Evolutionary conservation across 305 asterid species (phyloP), one percentile per base, ranked within the genome.

Genomic region (Andrographis paniculata): DNA sequence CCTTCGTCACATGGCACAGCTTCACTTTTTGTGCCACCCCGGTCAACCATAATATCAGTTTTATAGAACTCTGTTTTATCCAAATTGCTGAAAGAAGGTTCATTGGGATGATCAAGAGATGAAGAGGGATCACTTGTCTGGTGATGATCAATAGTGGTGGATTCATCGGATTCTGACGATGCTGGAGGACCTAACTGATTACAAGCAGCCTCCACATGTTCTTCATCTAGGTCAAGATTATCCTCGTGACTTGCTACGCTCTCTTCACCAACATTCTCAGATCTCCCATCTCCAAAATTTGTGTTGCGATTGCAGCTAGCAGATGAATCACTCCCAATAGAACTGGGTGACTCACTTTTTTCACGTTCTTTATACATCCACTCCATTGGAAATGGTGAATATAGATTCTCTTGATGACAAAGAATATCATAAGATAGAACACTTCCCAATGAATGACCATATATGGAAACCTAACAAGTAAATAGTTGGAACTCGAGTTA

Each of bases 371-470:
- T 74, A 74, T 65, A 83, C 93, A 87, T 60, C 78, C 77, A 72
- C 64, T 84, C 96, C 94, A 83, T 78, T n/a, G 94, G 96, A 63
- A 80, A 83, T 37, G 95, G 82, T 30, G 95, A 83, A 50, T 56
- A 61, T 48, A 87, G 64, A 45, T 41, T 72, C 58, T 69, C 80
- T 87, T 91, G 99, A 70, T 91, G 99, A 68, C 99, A 91, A 55
- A 91, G 89, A 70, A 91, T 91, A 65, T 91, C 96, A 48, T 86
- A 91, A 19, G 96, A 80, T 59, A 91, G 78, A 58, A 91, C 96
- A 61, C 99, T 91, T 68, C 99, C 99, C 60, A 91, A 69, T 52
- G 99, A 91, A 79, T 91, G 99, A 27, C 89, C 99, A 55, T 87
- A 91, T 50, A 91, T 39, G 30, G 99, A 91, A 69, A 91, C 85